These are phyloP conservation scores for Capsicum chinense DNA, from an alignment of 257 asterid genomes.

Conservation along the genomic window DNA sequence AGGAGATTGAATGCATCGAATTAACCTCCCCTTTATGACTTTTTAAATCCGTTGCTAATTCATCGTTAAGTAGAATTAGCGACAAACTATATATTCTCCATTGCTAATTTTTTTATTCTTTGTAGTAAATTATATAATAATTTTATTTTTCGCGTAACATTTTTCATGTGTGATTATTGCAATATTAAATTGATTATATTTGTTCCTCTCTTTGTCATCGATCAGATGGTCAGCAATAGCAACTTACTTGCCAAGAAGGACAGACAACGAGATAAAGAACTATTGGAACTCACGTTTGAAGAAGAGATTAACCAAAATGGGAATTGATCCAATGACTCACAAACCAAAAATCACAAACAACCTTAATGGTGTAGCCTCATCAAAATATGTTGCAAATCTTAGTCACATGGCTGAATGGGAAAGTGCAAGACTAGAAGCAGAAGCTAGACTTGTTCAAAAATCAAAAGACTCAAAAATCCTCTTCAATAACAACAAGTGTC, in stretches of 20 bases:
- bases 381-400: constrained; percentile 39
- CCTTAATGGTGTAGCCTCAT: not conserved
- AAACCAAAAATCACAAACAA: constrained; percentile 25
- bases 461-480: not conserved
- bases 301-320: constrained; percentile 42
- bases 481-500: not conserved
- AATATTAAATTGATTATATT: not conserved
- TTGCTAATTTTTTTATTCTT: too few relatives aligned
- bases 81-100: too few relatives aligned
- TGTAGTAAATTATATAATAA: not conserved
- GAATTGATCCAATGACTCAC: constrained; percentile 42
- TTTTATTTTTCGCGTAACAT: not conserved
- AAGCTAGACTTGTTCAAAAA: constrained; percentile 35
- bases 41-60: too few relatives aligned
- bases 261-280: constrained; percentile 43
- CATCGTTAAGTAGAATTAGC: too few relatives aligned
- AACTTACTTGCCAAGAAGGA: constrained; percentile 37
- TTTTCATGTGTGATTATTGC: not conserved
- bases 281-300: constrained; percentile 44
- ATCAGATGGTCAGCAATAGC: constrained; percentile 44
- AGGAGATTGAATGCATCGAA: too few relatives aligned
- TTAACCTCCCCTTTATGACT: too few relatives aligned
- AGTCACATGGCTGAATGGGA: constrained; percentile 54
- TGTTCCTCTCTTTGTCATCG: not conserved
- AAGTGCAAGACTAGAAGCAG: constrained; percentile 47